Percentiles rank a stretch among this genome's conserved stretches.
Conservation (phyloP, 2,329 filamentous ascomycete species). For the Macrophomina tecta region DNA sequence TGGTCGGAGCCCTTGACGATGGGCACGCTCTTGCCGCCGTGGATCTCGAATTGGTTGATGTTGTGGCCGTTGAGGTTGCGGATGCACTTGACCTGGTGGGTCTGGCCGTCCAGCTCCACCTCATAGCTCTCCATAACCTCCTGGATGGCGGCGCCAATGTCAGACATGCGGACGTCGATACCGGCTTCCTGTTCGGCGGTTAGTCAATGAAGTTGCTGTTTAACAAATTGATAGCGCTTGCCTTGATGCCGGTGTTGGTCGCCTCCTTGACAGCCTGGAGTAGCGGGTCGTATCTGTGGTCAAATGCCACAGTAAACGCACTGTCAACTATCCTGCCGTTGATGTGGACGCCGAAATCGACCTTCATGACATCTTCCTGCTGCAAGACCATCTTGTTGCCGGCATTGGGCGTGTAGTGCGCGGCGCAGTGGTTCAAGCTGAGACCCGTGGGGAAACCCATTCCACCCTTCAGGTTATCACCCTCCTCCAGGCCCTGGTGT, state of each 20-base stretch:
- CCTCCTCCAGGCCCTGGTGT: constrained; percentile 76
- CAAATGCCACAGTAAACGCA: constrained; percentile 72
- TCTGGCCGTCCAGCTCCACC: constrained; percentile 79
- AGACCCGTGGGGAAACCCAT: constrained; percentile 88
- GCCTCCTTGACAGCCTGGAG: constrained; percentile 70
- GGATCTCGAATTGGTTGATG: constrained; percentile 87
- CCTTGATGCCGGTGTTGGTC: constrained; percentile 75
- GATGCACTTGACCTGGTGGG: constrained; percentile 81
- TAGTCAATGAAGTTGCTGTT: not conserved
- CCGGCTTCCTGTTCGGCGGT: constrained; percentile 70
- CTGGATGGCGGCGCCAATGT: constrained; percentile 83
- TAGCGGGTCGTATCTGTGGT: constrained; percentile 72
- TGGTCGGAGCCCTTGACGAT: constrained; percentile 88
- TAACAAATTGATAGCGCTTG: constrained; percentile 37
- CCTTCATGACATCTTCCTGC: constrained; percentile 73
- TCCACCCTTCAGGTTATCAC: constrained; percentile 77
- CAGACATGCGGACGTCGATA: constrained; percentile 87
- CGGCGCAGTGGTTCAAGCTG: constrained; percentile 83
- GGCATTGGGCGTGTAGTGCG: constrained; percentile 86
- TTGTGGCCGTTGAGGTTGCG: constrained; percentile 89
- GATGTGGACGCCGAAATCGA: constrained; percentile 74
- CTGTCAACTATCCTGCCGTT: constrained; percentile 75
- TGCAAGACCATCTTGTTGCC: constrained; percentile 77
- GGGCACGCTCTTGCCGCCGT: constrained; percentile 90
- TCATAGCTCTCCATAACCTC: constrained; percentile 95